Evolutionary conservation across 2,329 filamentous ascomycete species (phyloP), one percentile per base, ranked within the genome.

Genomic region (Alternaria sp.): DNA sequence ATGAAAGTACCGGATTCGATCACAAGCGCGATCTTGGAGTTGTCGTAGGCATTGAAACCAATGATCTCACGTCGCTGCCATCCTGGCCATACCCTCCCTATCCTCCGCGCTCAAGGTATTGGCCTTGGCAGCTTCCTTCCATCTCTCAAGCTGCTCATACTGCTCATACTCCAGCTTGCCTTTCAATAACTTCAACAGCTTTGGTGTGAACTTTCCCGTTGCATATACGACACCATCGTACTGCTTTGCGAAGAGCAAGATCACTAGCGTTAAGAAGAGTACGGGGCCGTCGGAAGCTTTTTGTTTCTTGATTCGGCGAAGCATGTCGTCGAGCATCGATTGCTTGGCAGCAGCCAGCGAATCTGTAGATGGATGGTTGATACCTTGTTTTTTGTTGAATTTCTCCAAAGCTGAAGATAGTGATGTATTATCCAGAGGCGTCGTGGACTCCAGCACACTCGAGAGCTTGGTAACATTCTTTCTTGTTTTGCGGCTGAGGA

Each of bases 121-220:
- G 23, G 69, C 63, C 58, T 79, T 81, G 4, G 78, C 80, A 7
- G 61, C 63, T 18, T 81, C 79, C 60, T 82, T 82, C 74, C 79
- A 77, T 14, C 53, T 66, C 55, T 82, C 78, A 30, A 81, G 50
- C 55, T 65, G 66, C 26, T 67, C 72, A 55, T 78, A 78, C 50
- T 73, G 64, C 33, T 70, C 76, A 6, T 57, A 56, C 3, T 58
- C 55, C 18, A 77, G 28, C 7, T 43, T 57, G 4, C 64, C 50
- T 58, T 78, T 80, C 28, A 82, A 59, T 55, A 74, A 63, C 61
- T 78, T 82, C 49, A 82, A 61, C 55, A 82, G 51, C 65, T 78
- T 81, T 2, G 80, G 80, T 44, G 79, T 78, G 61, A 79, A 81
- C 64, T 80, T 80, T 8, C 79, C 80, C 41, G 79, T 81, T 10